Conservation (phyloP, 352 stramenopile genomes). For the Globisporangium okanoganense region DNA sequence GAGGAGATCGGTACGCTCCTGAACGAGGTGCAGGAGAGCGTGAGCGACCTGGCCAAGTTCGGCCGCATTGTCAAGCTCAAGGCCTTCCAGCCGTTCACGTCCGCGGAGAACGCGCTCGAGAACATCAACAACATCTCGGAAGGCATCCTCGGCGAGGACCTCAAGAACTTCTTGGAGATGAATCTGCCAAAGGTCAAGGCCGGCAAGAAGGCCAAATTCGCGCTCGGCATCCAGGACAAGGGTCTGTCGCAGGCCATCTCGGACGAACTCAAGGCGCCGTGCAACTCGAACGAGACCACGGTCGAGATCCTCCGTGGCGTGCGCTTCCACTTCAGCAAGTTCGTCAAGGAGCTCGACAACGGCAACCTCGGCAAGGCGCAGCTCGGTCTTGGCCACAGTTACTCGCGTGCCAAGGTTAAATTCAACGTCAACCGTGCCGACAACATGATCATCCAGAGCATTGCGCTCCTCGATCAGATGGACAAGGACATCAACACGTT, state of each 20-base stretch:
- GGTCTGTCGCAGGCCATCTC: slow-evolving; percentile 93
- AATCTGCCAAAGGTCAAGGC: slow-evolving; percentile 98
- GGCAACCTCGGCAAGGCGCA: slow-evolving; percentile 97
- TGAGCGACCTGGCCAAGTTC: slow-evolving; percentile 95
- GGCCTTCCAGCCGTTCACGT: slow-evolving; percentile 99
- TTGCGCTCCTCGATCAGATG: slow-evolving; percentile 99
- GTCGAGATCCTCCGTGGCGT: slow-evolving; percentile 96
- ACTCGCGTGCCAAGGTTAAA: slow-evolving; percentile 99
- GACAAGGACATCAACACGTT: slow-evolving; percentile 99
- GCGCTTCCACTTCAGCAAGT: slow-evolving; percentile 96
- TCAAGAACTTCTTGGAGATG: slow-evolving; percentile 99
- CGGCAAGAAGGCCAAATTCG: slow-evolving; percentile 87
- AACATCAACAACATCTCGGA: slow-evolving; percentile 99
- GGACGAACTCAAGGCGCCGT: slow-evolving; percentile 92
- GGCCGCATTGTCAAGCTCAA: slow-evolving; percentile 98
- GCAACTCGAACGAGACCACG: slow-evolving; percentile 97
- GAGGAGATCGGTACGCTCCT: slow-evolving; percentile 95
- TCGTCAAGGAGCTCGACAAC: slow-evolving; percentile 97
- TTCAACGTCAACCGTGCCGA: slow-evolving; percentile 99
- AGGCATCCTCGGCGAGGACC: slow-evolving; percentile 89
- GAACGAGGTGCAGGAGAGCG: slow-evolving; percentile 87
- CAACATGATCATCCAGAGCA: slow-evolving; percentile 99
- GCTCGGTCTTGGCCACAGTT: slow-evolving; percentile 98
- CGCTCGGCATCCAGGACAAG: slow-evolving; percentile 93
- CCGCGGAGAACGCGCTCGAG: slow-evolving; percentile 97